Evolutionary conservation across 202 grass and related monocot species (phyloP).

Genomic region (Panicum hallii): DNA sequence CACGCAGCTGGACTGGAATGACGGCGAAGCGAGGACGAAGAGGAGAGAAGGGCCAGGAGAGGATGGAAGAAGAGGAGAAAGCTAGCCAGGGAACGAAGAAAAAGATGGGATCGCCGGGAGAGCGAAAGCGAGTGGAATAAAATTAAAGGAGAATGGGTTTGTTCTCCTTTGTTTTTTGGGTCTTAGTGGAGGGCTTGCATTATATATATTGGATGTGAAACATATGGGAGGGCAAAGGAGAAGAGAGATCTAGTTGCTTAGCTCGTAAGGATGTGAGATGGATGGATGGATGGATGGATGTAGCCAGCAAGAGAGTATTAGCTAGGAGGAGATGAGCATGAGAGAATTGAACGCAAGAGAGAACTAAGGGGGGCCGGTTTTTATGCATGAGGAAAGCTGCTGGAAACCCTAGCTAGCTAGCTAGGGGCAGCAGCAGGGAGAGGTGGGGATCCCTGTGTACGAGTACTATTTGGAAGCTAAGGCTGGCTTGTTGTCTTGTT

Average conservation of each 20-base stretch:
- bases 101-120: slow-evolving; percentile 34
- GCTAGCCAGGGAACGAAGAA: background rate
- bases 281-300: slow-evolving; percentile 30
- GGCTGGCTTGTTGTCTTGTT: slow-evolving; percentile 35
- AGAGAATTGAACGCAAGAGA: background rate
- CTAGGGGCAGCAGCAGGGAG: background rate
- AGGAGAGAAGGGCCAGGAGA: slow-evolving; percentile 26
- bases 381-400: slow-evolving; percentile 53
- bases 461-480: slow-evolving; percentile 29
- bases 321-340: background rate
- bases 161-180: slow-evolving; percentile 35
- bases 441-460: slow-evolving; percentile 25
- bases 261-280: slow-evolving; percentile 40
- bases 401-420: slow-evolving; percentile 47
- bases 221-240: slow-evolving; percentile 44
- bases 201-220: slow-evolving; percentile 69
- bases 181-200: slow-evolving; percentile 57
- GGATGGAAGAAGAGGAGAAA: slow-evolving; percentile 21
- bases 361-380: background rate
- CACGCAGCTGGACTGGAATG: slow-evolving; percentile 30
- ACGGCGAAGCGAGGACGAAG: slow-evolving; percentile 38
- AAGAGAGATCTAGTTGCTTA: slow-evolving; percentile 40
- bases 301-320: slow-evolving; percentile 4
- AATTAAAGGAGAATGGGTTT: slow-evolving; percentile 48
- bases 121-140: slow-evolving; percentile 49